Base-by-base conservation (phyloP, 305 asterid species). In the Lippia alba region DNA sequence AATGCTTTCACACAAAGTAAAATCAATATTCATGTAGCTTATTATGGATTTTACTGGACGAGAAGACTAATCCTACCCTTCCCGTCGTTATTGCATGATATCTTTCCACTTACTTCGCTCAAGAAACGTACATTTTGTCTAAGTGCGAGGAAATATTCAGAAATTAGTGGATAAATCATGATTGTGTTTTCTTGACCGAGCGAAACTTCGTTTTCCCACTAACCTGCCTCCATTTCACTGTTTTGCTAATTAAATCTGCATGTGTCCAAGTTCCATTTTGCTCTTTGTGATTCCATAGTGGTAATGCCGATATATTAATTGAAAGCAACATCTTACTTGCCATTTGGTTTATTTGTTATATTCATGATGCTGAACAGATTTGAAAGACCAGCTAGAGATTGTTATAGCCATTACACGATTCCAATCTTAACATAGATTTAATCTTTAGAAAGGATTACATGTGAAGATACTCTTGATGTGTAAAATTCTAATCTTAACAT, bases 241-340 rank as follows among this genome's bases (percentile, higher is more conserved):
- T 16, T 63, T 12, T 54, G 41, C 50, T 20, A 18, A 24, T 14
- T 58, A 40, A 12, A 56, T 48, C 41, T 51, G 20, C 6, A 19
- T 0, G 36, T 16, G 39, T 16, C 5, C 14, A 12, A 14, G 11
- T 74, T 55, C 45, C 20, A 20, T 45, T 30, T 30, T 74, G 48
- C 30, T 40, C 30, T 24, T 63, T 9, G 34, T 20, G 24, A 11
- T 20, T 48, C 54, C 61, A 17, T 53, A 6, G 34, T 67, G 56
- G 36, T 66, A 32, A 36, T 64, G 61, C 17, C 17, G 3, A n/a
- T 14, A 41, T 39, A 53, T 33, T 33, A 50, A 62, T 5, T 67
- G 81, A 77, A 77, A 72, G 71, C 75, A 61, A 67, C 60, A 62
- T 32, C 54, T 54, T 69, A 67, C 71, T 67, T 46, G 44, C 62